Conservation (phyloP, 2,329 filamentous ascomycete species). For the Cladosporium sp. region DNA sequence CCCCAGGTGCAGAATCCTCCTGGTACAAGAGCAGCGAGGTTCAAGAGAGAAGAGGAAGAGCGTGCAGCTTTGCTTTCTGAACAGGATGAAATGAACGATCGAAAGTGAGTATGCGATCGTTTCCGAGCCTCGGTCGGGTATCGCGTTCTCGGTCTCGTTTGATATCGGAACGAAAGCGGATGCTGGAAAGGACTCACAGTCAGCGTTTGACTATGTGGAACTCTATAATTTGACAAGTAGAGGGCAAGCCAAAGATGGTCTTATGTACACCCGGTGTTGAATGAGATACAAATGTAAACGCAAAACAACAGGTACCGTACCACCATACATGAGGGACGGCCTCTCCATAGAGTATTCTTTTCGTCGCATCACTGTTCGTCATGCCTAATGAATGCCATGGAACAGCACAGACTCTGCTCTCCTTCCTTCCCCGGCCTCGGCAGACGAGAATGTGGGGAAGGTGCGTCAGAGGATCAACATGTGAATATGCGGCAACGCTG, state of each 20-base stretch:
- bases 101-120: background rate
- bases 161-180: constrained; percentile 3
- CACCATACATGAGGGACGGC: background rate
- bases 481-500: background rate
- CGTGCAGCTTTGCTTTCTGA: background rate
- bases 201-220: background rate
- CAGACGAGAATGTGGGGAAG: constrained; percentile 7
- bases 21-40: constrained; percentile 1
- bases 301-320: background rate
- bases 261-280: background rate
- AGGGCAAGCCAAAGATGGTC: background rate
- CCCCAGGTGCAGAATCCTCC: background rate
- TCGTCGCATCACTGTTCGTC: background rate
- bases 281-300: background rate
- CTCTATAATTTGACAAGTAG: background rate
- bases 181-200: background rate
- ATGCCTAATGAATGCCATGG: background rate
- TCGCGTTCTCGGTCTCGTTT: background rate
- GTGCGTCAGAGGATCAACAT: constrained; percentile 10
- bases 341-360: background rate
- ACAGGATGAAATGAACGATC: background rate
- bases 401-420: background rate
- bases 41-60: background rate
- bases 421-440: constrained; percentile 5
- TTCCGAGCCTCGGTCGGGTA: background rate